Evolutionary conservation across 345 rosid species (phyloP).

Genomic region (Heritiera littoralis): DNA sequence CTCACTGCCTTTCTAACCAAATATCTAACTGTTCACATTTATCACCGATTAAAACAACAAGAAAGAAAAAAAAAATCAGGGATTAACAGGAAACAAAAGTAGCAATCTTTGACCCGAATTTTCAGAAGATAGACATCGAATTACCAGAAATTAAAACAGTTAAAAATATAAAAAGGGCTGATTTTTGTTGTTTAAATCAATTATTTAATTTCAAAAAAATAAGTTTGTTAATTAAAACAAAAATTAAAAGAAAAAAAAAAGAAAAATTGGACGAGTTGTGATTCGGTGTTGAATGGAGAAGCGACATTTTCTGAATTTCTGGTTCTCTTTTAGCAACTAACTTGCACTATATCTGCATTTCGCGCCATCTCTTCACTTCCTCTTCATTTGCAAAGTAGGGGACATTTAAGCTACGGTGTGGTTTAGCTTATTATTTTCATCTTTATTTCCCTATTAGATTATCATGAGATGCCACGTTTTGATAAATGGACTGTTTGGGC

Average conservation of each 20-base stretch:
- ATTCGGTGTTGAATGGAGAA: constrained; percentile 35
- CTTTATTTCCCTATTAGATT: background rate
- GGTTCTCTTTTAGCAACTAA: constrained; percentile 33
- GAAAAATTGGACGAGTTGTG: background rate
- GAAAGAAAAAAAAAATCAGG: background rate
- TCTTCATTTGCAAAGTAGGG: background rate
- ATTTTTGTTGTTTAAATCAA: no score
- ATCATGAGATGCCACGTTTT: background rate
- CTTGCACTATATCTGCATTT: constrained; percentile 33
- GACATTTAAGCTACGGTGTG: background rate
- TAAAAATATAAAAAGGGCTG: background rate
- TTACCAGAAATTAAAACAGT: constrained; percentile 12
- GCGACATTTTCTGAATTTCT: constrained; percentile 42
- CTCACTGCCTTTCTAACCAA: background rate
- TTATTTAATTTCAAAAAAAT: background rate
- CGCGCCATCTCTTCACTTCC: constrained; percentile 38
- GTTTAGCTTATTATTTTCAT: background rate
- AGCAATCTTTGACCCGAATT: constrained; percentile 11
- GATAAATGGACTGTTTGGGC: background rate
- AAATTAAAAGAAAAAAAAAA: constrained; percentile 4
- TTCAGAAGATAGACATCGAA: background rate
- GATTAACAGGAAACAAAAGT: background rate
- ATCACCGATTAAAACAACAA: background rate
- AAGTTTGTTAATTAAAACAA: background rate
- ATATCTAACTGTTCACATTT: background rate